These are phyloP conservation scores for Zygotorulaspora mrakii DNA, from an alignment of 1,139 yeast species.

Conservation along the genomic window DNA sequence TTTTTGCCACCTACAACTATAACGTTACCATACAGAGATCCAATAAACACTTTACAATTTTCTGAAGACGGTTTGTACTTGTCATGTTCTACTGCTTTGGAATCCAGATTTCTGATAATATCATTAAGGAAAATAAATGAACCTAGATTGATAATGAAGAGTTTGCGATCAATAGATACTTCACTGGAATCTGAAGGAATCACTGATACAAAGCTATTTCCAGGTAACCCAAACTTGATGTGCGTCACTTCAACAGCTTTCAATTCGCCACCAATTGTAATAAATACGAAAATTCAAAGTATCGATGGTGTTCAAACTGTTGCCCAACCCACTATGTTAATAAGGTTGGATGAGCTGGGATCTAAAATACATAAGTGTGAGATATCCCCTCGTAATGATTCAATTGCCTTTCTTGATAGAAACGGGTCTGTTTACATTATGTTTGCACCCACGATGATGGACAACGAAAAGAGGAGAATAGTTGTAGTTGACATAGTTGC, in stretches of 20 bases:
- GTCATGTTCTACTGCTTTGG: conserved; percentile 80
- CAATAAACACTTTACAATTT: conserved; percentile 68
- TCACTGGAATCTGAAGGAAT: conserved; percentile 81
- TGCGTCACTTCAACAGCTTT: conserved; percentile 59
- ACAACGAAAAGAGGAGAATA: conserved; percentile 53
- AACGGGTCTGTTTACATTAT: conserved; percentile 73
- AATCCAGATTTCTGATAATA: conserved; percentile 72
- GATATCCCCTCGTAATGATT: conserved; percentile 82
- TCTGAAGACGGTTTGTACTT: conserved; percentile 67
- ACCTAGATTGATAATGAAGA: conserved; percentile 70
- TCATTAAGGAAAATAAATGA: conserved; percentile 58
- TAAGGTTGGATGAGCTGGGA: conserved; percentile 77
- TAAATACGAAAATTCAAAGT: conserved; percentile 51
- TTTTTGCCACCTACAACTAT: conserved; percentile 56
- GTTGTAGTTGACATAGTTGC: conserved; percentile 76
- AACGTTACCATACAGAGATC: conserved; percentile 81
- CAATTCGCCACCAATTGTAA: conserved; percentile 56
- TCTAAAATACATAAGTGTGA: conserved; percentile 68
- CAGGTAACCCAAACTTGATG: conserved; percentile 51
- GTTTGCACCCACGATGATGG: conserved; percentile 56
- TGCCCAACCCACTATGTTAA: conserved; percentile 53
- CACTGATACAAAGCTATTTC: conserved; percentile 74
- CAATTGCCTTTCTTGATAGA: conserved; percentile 73
- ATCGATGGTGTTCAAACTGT: conserved; percentile 41
- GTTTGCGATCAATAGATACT: conserved; percentile 56